These are phyloP conservation scores for Botrytis aclada DNA, from an alignment of 2,329 filamentous ascomycete species.

Conservation along the genomic window DNA sequence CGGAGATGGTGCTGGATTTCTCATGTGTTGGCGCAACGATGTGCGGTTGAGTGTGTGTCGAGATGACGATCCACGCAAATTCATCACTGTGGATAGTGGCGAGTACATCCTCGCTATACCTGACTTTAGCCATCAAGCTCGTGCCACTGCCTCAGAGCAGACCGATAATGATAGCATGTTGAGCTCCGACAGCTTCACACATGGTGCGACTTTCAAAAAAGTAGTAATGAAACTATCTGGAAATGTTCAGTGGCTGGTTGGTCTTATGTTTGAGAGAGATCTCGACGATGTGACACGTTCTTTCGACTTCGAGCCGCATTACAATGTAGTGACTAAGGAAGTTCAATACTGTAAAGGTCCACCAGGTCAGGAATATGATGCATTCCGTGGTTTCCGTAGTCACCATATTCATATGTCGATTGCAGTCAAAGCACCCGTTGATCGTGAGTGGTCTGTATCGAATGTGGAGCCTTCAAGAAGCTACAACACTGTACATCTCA, in stretches of 20 bases:
- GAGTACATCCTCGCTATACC: slow-evolving; percentile 94
- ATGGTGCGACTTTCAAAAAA: slow-evolving; percentile 90
- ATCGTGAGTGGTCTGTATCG: slow-evolving; percentile 79
- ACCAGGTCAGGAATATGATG: slow-evolving; percentile 69
- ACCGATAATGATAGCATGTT: slow-evolving; percentile 57
- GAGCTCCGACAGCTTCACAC: slow-evolving; percentile 56
- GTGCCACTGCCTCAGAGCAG: slow-evolving; percentile 51
- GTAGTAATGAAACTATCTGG: slow-evolving; percentile 98
- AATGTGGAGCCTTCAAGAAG: slow-evolving; percentile 76
- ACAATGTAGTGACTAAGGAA: slow-evolving; percentile 82
- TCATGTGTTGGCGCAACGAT: slow-evolving; percentile 98
- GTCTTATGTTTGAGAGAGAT: slow-evolving; percentile 87
- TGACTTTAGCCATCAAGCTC: slow-evolving; percentile 85
- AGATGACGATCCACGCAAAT: slow-evolving; percentile 82
- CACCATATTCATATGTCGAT: slow-evolving; percentile 95
- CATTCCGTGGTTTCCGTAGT: slow-evolving; percentile 94
- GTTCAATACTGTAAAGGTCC: slow-evolving; percentile 66
- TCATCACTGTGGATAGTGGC: slow-evolving; percentile 94
- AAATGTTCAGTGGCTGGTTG: slow-evolving; percentile 88
- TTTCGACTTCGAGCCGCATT: slow-evolving; percentile 90
- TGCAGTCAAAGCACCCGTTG: slow-evolving; percentile 80
- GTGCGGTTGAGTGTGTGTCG: slow-evolving; percentile 83
- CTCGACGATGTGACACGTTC: slow-evolving; percentile 67
- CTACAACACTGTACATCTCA: slow-evolving; percentile 95
- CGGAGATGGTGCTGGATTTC: slow-evolving; percentile 86